These are phyloP conservation scores for Trichoderma sp. DNA, from an alignment of 2,329 filamentous ascomycete species.

Conservation along the genomic window DNA sequence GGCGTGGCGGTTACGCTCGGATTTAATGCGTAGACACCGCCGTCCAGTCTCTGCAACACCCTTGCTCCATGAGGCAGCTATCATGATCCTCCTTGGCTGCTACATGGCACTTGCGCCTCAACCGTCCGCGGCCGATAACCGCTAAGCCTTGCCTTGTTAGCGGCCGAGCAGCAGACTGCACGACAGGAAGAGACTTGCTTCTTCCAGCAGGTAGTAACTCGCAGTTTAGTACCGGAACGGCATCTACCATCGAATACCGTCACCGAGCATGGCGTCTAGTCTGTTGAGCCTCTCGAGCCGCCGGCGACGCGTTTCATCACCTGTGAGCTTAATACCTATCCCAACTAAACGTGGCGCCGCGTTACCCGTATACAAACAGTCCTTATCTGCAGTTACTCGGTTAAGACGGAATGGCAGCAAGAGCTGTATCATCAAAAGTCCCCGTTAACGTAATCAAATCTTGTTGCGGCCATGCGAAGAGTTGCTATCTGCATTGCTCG, in stretches of 20 bases:
- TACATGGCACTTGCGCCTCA: too few species aligned
- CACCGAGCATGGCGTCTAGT: background rate
- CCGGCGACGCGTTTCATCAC: background rate
- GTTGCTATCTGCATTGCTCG: background rate
- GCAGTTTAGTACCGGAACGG: background rate
- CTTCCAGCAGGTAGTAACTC: background rate
- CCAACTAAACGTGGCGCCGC: background rate
- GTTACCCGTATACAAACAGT: background rate
- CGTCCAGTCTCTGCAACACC: background rate
- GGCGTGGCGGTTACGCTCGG: background rate
- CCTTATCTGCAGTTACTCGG: background rate
- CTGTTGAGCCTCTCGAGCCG: background rate
- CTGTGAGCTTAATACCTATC: background rate
- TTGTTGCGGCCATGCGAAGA: background rate
- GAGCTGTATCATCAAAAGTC: background rate
- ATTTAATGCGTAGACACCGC: background rate
- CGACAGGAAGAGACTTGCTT: background rate
- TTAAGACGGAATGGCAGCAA: background rate
- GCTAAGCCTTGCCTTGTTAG: background rate
- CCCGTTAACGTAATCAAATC: background rate
- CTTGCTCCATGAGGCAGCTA: background rate
- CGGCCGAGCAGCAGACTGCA: background rate
- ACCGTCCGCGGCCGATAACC: too few species aligned
- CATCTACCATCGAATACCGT: background rate
- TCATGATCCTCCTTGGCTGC: background rate